phyloP scores from a whole-genome alignment of 139 green algal species.

The Picochlorum sp. region DNA sequence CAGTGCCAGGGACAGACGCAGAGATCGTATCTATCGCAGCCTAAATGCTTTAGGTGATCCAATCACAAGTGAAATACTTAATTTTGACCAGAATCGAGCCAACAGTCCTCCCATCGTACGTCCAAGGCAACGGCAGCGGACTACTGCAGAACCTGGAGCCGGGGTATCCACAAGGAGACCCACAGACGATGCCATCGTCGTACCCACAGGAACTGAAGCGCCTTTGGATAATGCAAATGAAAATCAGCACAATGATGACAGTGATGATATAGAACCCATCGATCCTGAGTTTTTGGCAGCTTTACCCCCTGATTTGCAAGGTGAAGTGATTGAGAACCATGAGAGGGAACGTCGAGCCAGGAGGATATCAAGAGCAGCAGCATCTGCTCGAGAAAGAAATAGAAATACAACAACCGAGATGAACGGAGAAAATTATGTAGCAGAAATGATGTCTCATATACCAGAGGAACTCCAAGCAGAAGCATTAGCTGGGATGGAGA shows the following conservation, averaged over 20 bases:
- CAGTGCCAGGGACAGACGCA: too few relatives aligned
- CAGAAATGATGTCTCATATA: not conserved
- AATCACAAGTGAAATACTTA: not conserved
- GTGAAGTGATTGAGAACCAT: conserved; percentile 83
- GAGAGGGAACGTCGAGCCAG: conserved; percentile 21
- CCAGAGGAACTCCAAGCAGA: conserved; percentile 2
- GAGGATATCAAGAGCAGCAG: conserved; percentile 15
- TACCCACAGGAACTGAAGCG: not conserved
- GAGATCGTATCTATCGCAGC: too few relatives aligned
- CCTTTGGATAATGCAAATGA: not conserved
- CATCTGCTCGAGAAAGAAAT: not conserved
- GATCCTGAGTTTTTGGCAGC: conserved; percentile 93
- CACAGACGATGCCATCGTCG: conserved; percentile 47
- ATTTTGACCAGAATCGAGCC: not conserved
- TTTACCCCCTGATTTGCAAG: conserved; percentile 81
- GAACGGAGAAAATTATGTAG: not conserved
- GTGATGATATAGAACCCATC: conserved; percentile 43
- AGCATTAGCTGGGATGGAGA: not conserved
- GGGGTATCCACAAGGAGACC: conserved; percentile 6
- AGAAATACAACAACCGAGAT: not conserved
- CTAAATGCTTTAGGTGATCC: too few relatives aligned
- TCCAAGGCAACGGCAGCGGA: not conserved
- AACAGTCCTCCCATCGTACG: not conserved
- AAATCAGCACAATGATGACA: not conserved
- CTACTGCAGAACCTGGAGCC: not conserved